These are phyloP conservation scores for Xerophyta viscosa DNA, from an alignment of 106 monocot genomes.

Conservation along the genomic window DNA sequence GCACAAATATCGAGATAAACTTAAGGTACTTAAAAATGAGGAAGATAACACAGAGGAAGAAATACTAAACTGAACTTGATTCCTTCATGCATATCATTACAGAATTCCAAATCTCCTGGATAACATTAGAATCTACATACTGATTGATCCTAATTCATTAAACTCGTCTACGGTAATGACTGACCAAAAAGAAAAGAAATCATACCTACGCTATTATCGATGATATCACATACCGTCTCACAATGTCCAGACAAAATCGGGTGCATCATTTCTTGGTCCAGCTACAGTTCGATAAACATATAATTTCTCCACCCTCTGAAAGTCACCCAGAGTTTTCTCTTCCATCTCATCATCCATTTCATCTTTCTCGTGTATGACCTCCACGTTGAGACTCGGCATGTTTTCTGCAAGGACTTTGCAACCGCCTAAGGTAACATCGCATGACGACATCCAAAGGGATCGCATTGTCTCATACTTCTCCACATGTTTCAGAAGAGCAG, in stretches of 20 bases:
- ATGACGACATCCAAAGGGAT: constrained; percentile 52
- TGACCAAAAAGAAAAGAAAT: no score
- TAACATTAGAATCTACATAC: no score
- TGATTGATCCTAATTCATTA: no score
- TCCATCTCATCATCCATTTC: constrained; percentile 6
- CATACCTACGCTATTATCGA: no score
- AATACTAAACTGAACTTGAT: no score
- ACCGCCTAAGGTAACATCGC: constrained; percentile 24
- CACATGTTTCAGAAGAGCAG: constrained; percentile 32
- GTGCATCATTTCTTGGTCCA: constrained; percentile 27
- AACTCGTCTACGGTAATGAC: no score
- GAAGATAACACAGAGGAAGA: no score
- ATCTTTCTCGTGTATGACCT: constrained; percentile 25
- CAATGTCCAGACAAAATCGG: constrained; percentile 27
- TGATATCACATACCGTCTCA: constrained; percentile 5
- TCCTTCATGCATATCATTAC: no score
- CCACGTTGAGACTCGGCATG: constrained; percentile 31
- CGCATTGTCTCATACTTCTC: constrained; percentile 43
- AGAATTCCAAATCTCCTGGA: no score
- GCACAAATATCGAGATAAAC: no score
- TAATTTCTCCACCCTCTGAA: constrained; percentile 24
- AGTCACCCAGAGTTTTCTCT: constrained; percentile 1
- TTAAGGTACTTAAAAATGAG: no score
- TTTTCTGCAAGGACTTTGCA: constrained; percentile 24
- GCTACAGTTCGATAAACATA: constrained; percentile 33